A percentile compares a stretch with the other conserved stretches of the same genome.
phyloP scores from a whole-genome alignment of 768 basidiomycete species.

The Podaxis sp. region DNA sequence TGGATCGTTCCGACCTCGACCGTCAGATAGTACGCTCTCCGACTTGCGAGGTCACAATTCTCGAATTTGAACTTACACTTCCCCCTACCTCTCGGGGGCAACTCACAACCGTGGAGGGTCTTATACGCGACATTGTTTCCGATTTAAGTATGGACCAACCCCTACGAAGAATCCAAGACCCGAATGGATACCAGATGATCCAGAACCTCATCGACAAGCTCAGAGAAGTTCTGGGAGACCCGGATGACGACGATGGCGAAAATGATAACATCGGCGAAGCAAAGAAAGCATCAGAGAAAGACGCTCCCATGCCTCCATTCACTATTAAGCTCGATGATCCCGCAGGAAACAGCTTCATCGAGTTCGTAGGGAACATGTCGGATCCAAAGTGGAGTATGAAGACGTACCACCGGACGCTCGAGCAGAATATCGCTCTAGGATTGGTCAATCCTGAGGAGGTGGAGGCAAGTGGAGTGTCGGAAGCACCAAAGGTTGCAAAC shows the following conservation, averaged over 20 bases:
- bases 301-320: slow-evolving; percentile 66
- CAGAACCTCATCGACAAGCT: slow-evolving; percentile 70
- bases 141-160: slow-evolving; percentile 86
- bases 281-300: slow-evolving; percentile 35
- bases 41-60: slow-evolving; percentile 77
- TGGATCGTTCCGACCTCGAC: slow-evolving; percentile 75
- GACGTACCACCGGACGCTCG: slow-evolving; percentile 73
- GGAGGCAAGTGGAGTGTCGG: slow-evolving; percentile 8
- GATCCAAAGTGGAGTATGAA: slow-evolving; percentile 94
- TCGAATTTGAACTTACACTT: slow-evolving; percentile 89
- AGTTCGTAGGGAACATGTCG: slow-evolving; percentile 80
- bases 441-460: slow-evolving; percentile 55
- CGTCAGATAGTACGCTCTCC: slow-evolving; percentile 92
- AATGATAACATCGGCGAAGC: slow-evolving; percentile 28
- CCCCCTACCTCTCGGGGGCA: slow-evolving; percentile 83
- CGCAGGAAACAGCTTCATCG: slow-evolving; percentile 94
- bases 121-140: slow-evolving; percentile 76
- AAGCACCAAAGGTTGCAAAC: slow-evolving; percentile 18
- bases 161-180: slow-evolving; percentile 76
- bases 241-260: slow-evolving; percentile 51
- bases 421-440: slow-evolving; percentile 83
- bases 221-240: slow-evolving; percentile 60
- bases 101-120: slow-evolving; percentile 95
- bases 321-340: slow-evolving; percentile 91
- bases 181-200: slow-evolving; percentile 70